Evolutionary conservation across 306 rosid genomes (phyloP), one percentile per base, ranked within the genome.

Genomic region (Elaeagnus macrophylla): DNA sequence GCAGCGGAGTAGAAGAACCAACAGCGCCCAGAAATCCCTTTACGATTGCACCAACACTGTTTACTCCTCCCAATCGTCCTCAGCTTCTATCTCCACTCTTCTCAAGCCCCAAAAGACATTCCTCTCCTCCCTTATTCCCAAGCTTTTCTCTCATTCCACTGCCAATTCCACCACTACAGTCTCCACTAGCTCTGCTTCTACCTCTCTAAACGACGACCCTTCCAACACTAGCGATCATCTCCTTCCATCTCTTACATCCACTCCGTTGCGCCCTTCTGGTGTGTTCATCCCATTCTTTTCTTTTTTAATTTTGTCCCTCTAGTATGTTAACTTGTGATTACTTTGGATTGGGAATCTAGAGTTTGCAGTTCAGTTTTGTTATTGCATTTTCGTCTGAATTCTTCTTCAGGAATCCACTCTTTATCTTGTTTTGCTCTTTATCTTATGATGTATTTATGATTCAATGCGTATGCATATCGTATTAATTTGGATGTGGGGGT

Each of bases 31-130:
- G 56, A 73, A 70, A 56, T 77, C 90, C 18, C 88, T 88, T 79
- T 69, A 85, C 8, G 83, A 88, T 48, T 68, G 75, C 56, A 73
- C 87, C 60, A 84, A 79, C 70, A 64, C 63, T 57, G 6, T 17
- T 51, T 6, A 58, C 54, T 17, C 54, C 14, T 7, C 67, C 6
- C 75, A 55, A 5, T 69, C 78, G 7, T 59, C 76, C 0, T 77
- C 79, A 9, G 43, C 69, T 7, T 60, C 66, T 37, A 41, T 68
- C 25, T 13, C 52, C 48, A 19, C 65, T 9, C 12, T 67, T 7
- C 12, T 13, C 45, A 81, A 77, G n/a, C 73, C 75, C 10, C 62
- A 15, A 16, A 75, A 71, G 44, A 65, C 70, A 47, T 40, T 17
- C 9, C 59, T 62, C 3, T 49, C 82, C 44, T 42, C 80, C 37